Evolutionary conservation across 257 asterid genomes (phyloP).

Genomic region (Solanum peruvianum): DNA sequence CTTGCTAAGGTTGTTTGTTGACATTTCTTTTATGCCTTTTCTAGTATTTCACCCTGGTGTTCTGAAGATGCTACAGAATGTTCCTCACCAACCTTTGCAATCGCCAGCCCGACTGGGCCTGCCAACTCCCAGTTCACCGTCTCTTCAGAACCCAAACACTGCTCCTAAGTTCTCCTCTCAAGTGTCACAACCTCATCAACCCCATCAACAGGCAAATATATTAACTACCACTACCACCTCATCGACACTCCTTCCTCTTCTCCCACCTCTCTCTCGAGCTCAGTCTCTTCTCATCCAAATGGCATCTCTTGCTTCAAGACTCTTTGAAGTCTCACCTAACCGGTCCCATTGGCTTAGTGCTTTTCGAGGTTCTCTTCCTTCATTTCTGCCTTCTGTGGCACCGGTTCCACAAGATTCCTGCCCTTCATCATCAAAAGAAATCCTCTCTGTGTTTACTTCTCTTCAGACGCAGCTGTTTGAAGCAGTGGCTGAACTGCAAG

Average conservation of each 20-base stretch:
- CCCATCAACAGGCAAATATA: slow-evolving; percentile 31
- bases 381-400: slow-evolving; percentile 53
- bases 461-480: slow-evolving; percentile 77
- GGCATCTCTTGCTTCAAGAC: slow-evolving; percentile 73
- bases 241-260: slow-evolving; percentile 73
- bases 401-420: slow-evolving; percentile 31
- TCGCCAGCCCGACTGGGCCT: slow-evolving; percentile 89
- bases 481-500: slow-evolving; percentile 83
- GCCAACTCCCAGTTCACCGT: slow-evolving; percentile 85
- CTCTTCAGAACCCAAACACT: slow-evolving; percentile 55
- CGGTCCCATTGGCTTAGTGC: slow-evolving; percentile 69
- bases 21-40: background rate
- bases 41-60: background rate
- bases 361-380: slow-evolving; percentile 67
- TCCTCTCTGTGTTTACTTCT: slow-evolving; percentile 38
- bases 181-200: slow-evolving; percentile 29
- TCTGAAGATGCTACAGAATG: slow-evolving; percentile 49
- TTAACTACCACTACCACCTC: slow-evolving; percentile 40
- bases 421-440: slow-evolving; percentile 60
- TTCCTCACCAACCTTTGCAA: slow-evolving; percentile 73
- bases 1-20: background rate
- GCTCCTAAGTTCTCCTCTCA: slow-evolving; percentile 58
- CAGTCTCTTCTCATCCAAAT: slow-evolving; percentile 73
- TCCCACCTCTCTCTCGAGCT: slow-evolving; percentile 88
- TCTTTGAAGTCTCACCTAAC: slow-evolving; percentile 79